Evolutionary conservation across 164 flowering plant species (phyloP).

Genomic region (Stephania japonica): DNA sequence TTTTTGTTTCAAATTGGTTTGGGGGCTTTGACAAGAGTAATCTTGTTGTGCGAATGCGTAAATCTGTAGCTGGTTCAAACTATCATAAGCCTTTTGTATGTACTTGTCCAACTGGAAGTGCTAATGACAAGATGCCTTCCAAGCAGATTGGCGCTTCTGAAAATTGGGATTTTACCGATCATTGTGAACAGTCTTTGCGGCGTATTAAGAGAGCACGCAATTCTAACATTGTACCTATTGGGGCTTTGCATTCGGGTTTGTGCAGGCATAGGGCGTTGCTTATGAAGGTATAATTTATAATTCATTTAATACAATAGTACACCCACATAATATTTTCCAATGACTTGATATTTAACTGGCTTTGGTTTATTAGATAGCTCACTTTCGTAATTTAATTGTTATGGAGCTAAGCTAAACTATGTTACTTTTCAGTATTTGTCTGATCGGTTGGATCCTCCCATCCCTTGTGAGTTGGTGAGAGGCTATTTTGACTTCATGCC

Average conservation of each 20-base stretch:
- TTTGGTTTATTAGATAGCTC: background rate
- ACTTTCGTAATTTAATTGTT: background rate
- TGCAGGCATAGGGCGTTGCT: conserved; percentile 95
- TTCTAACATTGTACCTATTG: conserved; percentile 82
- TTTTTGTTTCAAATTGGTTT: conserved; percentile 90
- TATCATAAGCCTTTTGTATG: conserved; percentile 81
- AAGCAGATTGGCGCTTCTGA: conserved; percentile 28
- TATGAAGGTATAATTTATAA: conserved; percentile 57
- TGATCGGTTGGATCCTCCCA: conserved; percentile 84
- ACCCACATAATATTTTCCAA: background rate
- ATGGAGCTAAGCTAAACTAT: conserved; percentile 20
- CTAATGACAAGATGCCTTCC: conserved; percentile 11
- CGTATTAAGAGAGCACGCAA: conserved; percentile 52
- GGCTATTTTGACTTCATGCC: conserved; percentile 88
- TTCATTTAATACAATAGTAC: background rate
- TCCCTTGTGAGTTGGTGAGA: conserved; percentile 94
- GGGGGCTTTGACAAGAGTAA: conserved; percentile 82
- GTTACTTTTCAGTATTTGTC: conserved; percentile 64
- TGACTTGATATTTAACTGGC: background rate
- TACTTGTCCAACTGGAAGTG: conserved; percentile 72
- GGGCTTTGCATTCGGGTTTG: conserved; percentile 74
- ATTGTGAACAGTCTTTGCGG: conserved; percentile 75
- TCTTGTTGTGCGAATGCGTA: conserved; percentile 47
- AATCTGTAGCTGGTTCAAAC: conserved; percentile 69
- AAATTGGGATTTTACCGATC: conserved; percentile 41